Evolutionary conservation across 2,329 filamentous ascomycete species (phyloP).

Genomic region (Colletotrichum noveboracense): DNA sequence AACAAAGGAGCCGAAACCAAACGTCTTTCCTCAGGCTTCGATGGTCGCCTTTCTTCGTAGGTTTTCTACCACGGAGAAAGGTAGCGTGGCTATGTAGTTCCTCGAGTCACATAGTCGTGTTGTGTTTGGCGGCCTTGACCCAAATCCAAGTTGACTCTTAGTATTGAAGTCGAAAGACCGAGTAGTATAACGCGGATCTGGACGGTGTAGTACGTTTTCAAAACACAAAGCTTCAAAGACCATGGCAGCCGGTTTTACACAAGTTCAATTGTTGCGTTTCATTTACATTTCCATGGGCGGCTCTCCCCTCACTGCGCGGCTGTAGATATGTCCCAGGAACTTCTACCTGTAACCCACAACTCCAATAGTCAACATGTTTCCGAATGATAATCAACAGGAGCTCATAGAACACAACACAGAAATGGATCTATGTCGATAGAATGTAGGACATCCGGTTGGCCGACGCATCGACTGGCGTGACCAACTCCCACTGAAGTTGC

Average conservation of each 20-base stretch:
- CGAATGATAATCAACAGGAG: not conserved
- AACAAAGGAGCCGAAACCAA: not conserved
- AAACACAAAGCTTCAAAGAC: not conserved
- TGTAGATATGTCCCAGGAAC: not conserved
- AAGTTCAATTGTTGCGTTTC: not conserved
- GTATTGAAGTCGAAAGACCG: not conserved
- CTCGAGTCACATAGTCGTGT: not conserved
- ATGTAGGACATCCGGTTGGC: not conserved
- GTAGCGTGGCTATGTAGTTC: not conserved
- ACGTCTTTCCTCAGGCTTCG: not conserved
- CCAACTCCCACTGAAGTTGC: not conserved
- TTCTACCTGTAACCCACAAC: not conserved
- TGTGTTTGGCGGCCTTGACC: not conserved
- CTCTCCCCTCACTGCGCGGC: not conserved
- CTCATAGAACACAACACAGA: not conserved
- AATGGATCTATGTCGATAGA: not conserved
- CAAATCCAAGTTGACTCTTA: not conserved
- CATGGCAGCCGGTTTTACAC: not conserved
- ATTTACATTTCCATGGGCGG: not conserved
- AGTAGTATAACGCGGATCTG: not conserved
- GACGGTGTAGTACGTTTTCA: not conserved
- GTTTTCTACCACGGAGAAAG: not conserved
- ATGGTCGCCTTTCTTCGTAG: not conserved
- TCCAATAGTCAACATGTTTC: not conserved
- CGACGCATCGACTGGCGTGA: not conserved